Evolutionary conservation across 2,329 filamentous ascomycete species (phyloP), one percentile per base, ranked within the genome.

Genomic region (Hymenoscyphus fructigenus): DNA sequence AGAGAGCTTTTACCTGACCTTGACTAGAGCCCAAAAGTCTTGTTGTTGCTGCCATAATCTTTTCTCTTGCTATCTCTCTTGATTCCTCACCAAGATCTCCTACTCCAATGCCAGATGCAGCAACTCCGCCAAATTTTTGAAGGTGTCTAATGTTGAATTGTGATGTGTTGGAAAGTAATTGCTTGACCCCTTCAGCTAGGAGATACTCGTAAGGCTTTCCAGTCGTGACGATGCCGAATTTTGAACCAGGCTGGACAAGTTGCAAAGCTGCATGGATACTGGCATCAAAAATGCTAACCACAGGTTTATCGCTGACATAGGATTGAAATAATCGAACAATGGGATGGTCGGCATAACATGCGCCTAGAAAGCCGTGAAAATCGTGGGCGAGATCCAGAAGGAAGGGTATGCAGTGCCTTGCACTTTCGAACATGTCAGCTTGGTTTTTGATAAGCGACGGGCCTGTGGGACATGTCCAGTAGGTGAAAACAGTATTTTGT

Each of bases 341-440:
- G 10, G 44, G 44, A 47, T 47, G 44, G 20, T 47, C n/a, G n/a
- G 44, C 44, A 47, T 47, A 47, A 14, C 44, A 47, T 47, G 44
- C 44, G 17, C 44, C 44, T 3, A 47, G 17, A 47, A 47, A 47
- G 9, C 44, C 44, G n/a, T 47, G 44, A 20, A 23, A 47, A 9
- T 47, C 20, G n/a, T 47, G 44, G 44, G 44, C 44, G 44, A 47
- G n/a, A 12, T 47, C n/a, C n/a, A 47, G n/a, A 23, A 47, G 44
- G n/a, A 20, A 23, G 17, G 44, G 44, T 47, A 47, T 23, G n/a
- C 44, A 47, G 20, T 47, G 44, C n/a, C n/a, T 20, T 7, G 44
- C 44, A 47, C 44, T 47, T 47, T 47, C 44, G n/a, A 47, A 47
- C 44, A 47, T 47, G n/a, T 47, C 44, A 23, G 44, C 44, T 20